Evolutionary conservation across 108 stramenopile species (phyloP), one percentile per base, ranked within the genome.

Genomic region (Aurantiochytrium sp.): DNA sequence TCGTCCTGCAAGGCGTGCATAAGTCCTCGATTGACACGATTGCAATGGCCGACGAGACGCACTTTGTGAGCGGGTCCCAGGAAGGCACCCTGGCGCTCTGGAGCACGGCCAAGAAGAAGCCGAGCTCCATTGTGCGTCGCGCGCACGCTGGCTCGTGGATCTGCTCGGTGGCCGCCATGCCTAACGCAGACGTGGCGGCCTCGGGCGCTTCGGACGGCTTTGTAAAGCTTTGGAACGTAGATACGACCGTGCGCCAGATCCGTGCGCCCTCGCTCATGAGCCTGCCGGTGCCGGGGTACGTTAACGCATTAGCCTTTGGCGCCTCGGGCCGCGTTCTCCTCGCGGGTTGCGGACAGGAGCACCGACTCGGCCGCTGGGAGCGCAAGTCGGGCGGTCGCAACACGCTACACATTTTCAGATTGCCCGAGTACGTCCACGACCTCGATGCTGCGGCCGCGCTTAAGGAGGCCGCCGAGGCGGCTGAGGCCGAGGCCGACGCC

Each of bases 1-100:
- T 99, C 36, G 97, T 99, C 37, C 98, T 95, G 89, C 94, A 97
- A 37, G 88, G 85, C 19, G 55, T 68, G 36, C 69, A 81, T 22
- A 81, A 81, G 69, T 24, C 87, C 37, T 65, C 94, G n/a, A 93
- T 96, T 21, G 96, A 96, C 68, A 93, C 94, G 59, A 91, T 95
- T 34, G 55, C 88, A 4, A 91, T 95, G 65, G 89, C 98, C 52
- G 94, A 94, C 85, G 96, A 98, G 85, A 95, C 96, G 55, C 96
- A 95, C 93, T 98, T 96, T 88, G 54, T 98, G 3, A 97, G 96
- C 5, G 98, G 98, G 37, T 96, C 97, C 68, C 96, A 98, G 68
- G 89, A 92, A 52, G 98, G 98, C 24, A 91, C 91, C 22, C 90
- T 99, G 88, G 88, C 92, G 17, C 89, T 99, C 45, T 99, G 99